Conservation (phyloP, 1,139 yeast genomes). For the Magnusiomyces suaveolens region DNA sequence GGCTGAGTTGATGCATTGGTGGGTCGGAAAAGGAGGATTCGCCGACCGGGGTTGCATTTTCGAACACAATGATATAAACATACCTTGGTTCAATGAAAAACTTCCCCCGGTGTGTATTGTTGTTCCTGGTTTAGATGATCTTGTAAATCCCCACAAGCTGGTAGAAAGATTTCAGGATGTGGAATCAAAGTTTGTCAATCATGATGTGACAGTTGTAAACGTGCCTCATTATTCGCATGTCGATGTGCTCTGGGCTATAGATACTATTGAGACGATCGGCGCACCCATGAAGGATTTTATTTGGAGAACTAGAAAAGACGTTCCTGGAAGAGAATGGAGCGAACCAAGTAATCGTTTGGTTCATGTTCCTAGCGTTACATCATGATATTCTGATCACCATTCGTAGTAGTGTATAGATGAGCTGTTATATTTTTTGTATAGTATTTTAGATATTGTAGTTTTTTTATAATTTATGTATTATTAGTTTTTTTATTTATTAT, state of each 20-base stretch:
- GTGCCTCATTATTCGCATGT: constrained; percentile 61
- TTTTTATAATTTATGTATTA: neutral
- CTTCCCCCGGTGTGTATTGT: constrained; percentile 52
- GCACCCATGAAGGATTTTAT: constrained; percentile 33
- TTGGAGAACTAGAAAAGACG: constrained; percentile 3
- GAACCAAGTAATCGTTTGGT: neutral
- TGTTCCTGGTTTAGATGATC: constrained; percentile 51
- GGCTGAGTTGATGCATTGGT: constrained; percentile 79
- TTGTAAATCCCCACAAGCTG: constrained; percentile 58
- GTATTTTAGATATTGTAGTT: neutral
- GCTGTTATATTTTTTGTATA: neutral
- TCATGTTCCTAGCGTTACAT: neutral
- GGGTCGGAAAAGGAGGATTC: constrained; percentile 53
- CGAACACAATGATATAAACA: constrained; percentile 24
- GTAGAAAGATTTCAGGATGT: constrained; percentile 40
- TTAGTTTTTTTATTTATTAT: neutral
- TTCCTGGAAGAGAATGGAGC: constrained; percentile 1
- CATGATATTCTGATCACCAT: too few species aligned
- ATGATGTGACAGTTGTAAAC: constrained; percentile 22
- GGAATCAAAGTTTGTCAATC: constrained; percentile 6
- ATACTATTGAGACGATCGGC: constrained; percentile 49
- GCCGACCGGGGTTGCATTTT: constrained; percentile 49
- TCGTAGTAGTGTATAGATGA: too few species aligned
- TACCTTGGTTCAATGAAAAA: constrained; percentile 47
- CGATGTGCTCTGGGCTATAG: constrained; percentile 84